Evolutionary conservation across 2,329 filamentous ascomycete species (phyloP).

Genomic region (Aureobasidium lini): DNA sequence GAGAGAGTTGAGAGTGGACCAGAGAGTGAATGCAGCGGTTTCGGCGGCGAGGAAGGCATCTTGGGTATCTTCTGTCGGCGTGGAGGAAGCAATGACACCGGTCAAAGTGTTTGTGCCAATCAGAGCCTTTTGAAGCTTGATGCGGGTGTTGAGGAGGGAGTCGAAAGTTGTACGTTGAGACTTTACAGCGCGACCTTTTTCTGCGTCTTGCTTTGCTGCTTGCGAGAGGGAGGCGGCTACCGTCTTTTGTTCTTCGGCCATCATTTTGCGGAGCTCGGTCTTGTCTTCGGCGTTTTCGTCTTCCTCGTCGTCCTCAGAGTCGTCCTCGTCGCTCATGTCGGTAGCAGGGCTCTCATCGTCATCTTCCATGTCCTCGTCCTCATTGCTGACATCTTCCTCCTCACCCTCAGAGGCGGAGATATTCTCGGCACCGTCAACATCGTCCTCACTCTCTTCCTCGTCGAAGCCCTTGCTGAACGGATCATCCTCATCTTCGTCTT

Average conservation of each 20-base stretch:
- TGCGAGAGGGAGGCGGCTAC: constrained; percentile 58
- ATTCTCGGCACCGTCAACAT: constrained; percentile 30
- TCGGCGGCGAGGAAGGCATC: constrained; percentile 68
- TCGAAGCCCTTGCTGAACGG: constrained; percentile 38
- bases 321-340: constrained; percentile 39
- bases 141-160: constrained; percentile 78
- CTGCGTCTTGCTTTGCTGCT: constrained; percentile 66
- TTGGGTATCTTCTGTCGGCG: constrained; percentile 27
- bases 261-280: constrained; percentile 58
- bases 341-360: constrained; percentile 36
- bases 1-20: constrained; percentile 69
- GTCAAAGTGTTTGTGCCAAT: constrained; percentile 71
- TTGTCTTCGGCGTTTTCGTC: constrained; percentile 36
- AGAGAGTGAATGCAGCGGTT: constrained; percentile 74
- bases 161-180: constrained; percentile 82
- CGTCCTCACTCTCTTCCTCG: constrained; percentile 37
- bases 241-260: constrained; percentile 59
- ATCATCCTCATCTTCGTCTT: constrained; percentile 43
- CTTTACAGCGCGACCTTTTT: constrained; percentile 81
- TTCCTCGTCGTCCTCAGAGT: constrained; percentile 25
- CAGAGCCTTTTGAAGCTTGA: constrained; percentile 86
- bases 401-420: constrained; percentile 30
- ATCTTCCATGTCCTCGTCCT: constrained; percentile 22
- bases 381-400: constrained; percentile 20
- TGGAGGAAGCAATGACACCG: constrained; percentile 19